Percentiles rank a stretch among this genome's conserved stretches.
Conservation (phyloP, 768 basidiomycete species). For the Rhodocollybia butyracea region DNA sequence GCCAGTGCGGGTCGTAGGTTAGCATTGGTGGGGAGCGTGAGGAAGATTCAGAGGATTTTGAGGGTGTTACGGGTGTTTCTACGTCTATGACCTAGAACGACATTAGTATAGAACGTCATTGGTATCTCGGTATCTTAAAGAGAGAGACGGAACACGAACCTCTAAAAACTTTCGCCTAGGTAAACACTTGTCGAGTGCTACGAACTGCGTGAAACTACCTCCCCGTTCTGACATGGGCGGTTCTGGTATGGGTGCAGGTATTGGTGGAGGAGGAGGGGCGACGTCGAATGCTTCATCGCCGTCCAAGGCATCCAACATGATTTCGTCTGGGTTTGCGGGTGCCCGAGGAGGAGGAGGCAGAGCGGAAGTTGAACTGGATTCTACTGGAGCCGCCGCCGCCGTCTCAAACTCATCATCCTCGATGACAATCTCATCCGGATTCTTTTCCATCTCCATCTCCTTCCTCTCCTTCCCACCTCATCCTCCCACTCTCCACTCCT, state of each 20-base stretch:
- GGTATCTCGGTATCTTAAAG: neutral
- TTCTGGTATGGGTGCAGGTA: conserved; percentile 17
- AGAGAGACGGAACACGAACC: conserved; percentile 34
- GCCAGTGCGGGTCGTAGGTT: conserved; percentile 87
- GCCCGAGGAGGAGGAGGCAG: neutral
- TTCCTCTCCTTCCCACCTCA: neutral
- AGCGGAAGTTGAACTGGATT: neutral
- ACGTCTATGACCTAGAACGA: conserved; percentile 76
- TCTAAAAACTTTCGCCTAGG: conserved; percentile 76
- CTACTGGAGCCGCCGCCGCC: neutral
- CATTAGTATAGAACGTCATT: neutral
- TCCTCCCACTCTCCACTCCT: too few species aligned
- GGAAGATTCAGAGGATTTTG: conserved; percentile 11
- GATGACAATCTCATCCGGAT: conserved; percentile 52
- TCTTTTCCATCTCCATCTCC: conserved; percentile 14
- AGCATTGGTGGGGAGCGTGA: conserved; percentile 32
- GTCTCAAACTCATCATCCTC: conserved; percentile 35
- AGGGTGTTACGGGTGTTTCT: neutral
- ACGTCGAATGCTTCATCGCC: conserved; percentile 25
- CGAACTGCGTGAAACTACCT: conserved; percentile 56
- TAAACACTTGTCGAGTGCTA: conserved; percentile 91
- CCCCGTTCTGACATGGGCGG: too few species aligned
- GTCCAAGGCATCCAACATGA: conserved; percentile 45
- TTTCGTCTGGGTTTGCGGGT: conserved; percentile 52
- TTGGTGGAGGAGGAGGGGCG: conserved; percentile 29